phyloP scores from a whole-genome alignment of 2,329 filamentous ascomycete genomes.

The Grosmannia penicillata region DNA sequence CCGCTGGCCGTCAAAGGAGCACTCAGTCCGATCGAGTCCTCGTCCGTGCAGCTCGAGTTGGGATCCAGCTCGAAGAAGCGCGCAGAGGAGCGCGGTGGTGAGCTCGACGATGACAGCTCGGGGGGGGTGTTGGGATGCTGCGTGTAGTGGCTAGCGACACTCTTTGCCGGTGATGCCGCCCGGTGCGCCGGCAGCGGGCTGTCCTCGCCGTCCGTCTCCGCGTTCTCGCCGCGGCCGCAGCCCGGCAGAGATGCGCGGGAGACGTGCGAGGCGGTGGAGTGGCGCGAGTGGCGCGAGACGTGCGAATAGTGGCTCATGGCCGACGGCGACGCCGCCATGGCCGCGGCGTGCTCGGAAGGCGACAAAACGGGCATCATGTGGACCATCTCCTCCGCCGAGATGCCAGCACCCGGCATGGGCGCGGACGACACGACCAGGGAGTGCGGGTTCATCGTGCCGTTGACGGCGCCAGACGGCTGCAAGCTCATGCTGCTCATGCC shows the following conservation, averaged over 20 bases:
- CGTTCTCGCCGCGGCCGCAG: conserved; percentile 16
- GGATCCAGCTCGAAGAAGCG: conserved; percentile 33
- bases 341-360: conserved; percentile 14
- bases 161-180: conserved; percentile 34
- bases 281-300: conserved; percentile 27
- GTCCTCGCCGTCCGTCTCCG: conserved; percentile 2
- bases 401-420: conserved; percentile 19
- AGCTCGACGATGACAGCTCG: conserved; percentile 45
- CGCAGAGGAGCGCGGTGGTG: conserved; percentile 29
- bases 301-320: conserved; percentile 29
- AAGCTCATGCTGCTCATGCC: neutral
- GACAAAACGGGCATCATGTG: conserved; percentile 14
- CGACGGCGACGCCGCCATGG: conserved; percentile 27
- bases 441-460: conserved; percentile 20
- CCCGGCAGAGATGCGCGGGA: neutral
- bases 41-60: conserved; percentile 18
- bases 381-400: conserved; percentile 9
- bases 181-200: conserved; percentile 11
- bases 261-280: conserved; percentile 10
- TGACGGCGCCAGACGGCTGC: neutral
- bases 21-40: conserved; percentile 13
- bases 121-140: conserved; percentile 30
- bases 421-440: conserved; percentile 23
- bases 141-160: conserved; percentile 34
- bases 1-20: conserved; percentile 16